A percentile compares a stretch with the other conserved stretches of the same genome.
phyloP scores from a whole-genome alignment of 2,329 filamentous ascomycete species.

The Huntiella bhutanensis region DNA sequence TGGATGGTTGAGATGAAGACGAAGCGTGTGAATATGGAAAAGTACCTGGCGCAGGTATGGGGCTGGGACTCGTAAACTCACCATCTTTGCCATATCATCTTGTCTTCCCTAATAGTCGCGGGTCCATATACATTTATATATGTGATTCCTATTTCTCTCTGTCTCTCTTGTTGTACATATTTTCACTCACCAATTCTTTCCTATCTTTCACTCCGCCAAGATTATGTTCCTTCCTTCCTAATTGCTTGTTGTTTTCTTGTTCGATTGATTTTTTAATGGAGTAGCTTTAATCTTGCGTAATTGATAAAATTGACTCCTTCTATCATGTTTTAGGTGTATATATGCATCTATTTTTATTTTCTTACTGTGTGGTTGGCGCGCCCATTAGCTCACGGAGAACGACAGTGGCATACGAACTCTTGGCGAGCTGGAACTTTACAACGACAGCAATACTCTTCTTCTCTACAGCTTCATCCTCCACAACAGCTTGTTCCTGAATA shows the following conservation, averaged over 20 bases:
- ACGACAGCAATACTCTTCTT: slow-evolving; percentile 44
- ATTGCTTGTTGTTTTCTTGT: neutral
- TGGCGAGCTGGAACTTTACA: slow-evolving; percentile 56
- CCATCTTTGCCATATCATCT: neutral
- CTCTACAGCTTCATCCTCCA: slow-evolving; percentile 15
- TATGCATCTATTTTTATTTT: neutral
- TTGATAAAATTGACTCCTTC: neutral
- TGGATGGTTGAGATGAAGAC: slow-evolving; percentile 96
- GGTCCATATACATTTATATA: neutral
- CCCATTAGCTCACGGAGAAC: slow-evolving; percentile 59
- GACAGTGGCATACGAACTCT: slow-evolving; percentile 73
- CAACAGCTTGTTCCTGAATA: slow-evolving; percentile 11
- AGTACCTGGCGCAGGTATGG: slow-evolving; percentile 89
- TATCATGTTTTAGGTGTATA: neutral
- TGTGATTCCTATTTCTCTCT: neutral
- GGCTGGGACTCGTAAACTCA: slow-evolving; percentile 51
- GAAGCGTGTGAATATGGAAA: slow-evolving; percentile 94
- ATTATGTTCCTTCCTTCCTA: neutral
- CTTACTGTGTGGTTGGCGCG: slow-evolving; percentile 13
- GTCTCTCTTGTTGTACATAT: slow-evolving; percentile 3
- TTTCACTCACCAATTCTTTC: neutral
- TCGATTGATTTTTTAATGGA: neutral
- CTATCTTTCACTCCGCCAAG: neutral
- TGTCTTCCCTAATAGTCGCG: neutral
- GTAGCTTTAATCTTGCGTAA: neutral